A percentile compares a stretch with the other conserved stretches of the same genome.
phyloP scores from a whole-genome alignment of 2,329 filamentous ascomycete genomes.

The Cephalotrichum gorgonifer region DNA sequence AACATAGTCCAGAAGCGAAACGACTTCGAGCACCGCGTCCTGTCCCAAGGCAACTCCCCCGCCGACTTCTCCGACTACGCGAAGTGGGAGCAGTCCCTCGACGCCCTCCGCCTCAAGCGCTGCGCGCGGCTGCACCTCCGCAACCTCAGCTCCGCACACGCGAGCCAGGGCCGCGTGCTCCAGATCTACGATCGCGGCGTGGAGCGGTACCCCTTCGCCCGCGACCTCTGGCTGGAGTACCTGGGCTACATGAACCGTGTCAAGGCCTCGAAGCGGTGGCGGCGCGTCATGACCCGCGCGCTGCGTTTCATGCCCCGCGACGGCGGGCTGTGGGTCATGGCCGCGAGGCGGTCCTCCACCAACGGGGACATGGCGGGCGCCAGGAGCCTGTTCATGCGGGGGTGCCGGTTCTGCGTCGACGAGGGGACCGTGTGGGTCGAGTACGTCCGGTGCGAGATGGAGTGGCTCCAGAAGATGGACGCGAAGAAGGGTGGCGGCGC shows the following conservation, averaged over 20 bases:
- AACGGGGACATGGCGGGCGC: conserved; percentile 83
- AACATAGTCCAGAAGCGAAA: conserved; percentile 84
- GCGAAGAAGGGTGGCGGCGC: conserved; percentile 54
- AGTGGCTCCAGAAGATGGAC: conserved; percentile 77
- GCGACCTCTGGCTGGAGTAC: conserved; percentile 82
- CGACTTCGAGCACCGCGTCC: conserved; percentile 84
- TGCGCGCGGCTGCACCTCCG: conserved; percentile 72
- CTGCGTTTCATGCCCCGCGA: conserved; percentile 80
- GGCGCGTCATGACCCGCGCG: conserved; percentile 54
- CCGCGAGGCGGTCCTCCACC: conserved; percentile 65
- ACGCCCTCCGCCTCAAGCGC: conserved; percentile 71
- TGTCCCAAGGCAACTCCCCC: conserved; percentile 67
- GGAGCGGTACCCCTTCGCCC: conserved; percentile 69
- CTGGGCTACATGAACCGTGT: conserved; percentile 67
- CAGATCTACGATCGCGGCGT: conserved; percentile 83
- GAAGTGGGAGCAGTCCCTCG: conserved; percentile 58
- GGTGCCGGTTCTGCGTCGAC: conserved; percentile 76
- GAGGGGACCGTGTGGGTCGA: conserved; percentile 73
- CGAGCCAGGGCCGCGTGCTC: conserved; percentile 74
- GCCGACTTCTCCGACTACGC: conserved; percentile 79
- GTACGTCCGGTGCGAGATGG: conserved; percentile 85
- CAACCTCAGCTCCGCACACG: conserved; percentile 50
- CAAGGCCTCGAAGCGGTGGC: conserved; percentile 56
- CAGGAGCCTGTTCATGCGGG: conserved; percentile 76
- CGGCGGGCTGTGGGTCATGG: conserved; percentile 76